These are phyloP conservation scores for Hymenoscyphus fraxineus DNA, from an alignment of 2,329 filamentous ascomycete species.

Conservation along the genomic window DNA sequence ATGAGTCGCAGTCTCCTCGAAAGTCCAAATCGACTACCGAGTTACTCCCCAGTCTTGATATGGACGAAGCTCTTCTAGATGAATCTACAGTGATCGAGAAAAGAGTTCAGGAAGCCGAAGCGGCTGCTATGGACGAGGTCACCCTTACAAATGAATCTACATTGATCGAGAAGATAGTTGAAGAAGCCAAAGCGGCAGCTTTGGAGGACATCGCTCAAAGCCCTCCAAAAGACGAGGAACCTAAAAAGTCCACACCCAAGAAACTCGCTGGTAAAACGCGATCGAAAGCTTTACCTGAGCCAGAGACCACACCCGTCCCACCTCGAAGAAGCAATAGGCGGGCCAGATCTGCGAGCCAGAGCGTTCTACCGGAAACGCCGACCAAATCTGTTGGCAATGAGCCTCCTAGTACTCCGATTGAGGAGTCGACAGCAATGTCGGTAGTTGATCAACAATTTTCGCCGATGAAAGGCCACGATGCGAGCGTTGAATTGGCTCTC, in stretches of 20 bases:
- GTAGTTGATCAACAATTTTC: slow-evolving; percentile 23
- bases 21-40: not conserved
- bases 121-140: not conserved
- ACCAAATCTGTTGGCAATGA: slow-evolving; percentile 6
- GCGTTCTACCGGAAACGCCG: slow-evolving; percentile 12
- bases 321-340: slow-evolving; percentile 23
- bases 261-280: not conserved
- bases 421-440: slow-evolving; percentile 22
- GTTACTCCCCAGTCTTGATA: not conserved
- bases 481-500: slow-evolving; percentile 31
- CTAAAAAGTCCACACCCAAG: not conserved
- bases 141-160: not conserved
- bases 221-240: not conserved
- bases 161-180: not conserved
- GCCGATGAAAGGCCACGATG: slow-evolving; percentile 29
- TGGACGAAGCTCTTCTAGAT: not conserved
- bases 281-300: not conserved
- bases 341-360: slow-evolving; percentile 14
- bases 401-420: slow-evolving; percentile 12
- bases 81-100: slow-evolving; percentile 5
- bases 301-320: slow-evolving; percentile 7
- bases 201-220: not conserved
- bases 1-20: not conserved
- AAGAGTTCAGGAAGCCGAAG: not conserved
- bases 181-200: not conserved